Evolutionary conservation across 2,329 filamentous ascomycete genomes (phyloP).

Genomic region (Phialophora macrospora): DNA sequence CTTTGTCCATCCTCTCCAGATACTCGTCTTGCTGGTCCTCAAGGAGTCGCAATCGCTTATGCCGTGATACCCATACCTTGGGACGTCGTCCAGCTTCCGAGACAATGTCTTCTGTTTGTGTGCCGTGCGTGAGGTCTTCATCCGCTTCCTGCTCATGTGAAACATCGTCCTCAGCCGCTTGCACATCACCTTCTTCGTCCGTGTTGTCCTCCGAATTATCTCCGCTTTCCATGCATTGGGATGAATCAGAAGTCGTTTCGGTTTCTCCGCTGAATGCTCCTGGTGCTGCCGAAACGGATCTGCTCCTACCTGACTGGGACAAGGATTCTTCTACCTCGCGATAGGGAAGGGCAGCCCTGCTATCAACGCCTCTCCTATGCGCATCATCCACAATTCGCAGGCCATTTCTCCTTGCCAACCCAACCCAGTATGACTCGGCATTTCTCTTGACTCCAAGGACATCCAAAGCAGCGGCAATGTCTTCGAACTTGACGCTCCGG

Average conservation of each 20-base stretch:
- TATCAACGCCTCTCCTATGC: slow-evolving; percentile 30
- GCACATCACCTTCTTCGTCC: not conserved
- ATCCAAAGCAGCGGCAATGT: slow-evolving; percentile 61
- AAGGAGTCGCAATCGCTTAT: slow-evolving; percentile 18
- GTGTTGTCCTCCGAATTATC: not conserved
- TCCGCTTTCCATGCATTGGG: not conserved
- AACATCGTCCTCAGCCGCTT: not conserved
- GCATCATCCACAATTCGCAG: slow-evolving; percentile 50
- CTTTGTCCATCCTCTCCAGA: slow-evolving; percentile 55
- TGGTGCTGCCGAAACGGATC: slow-evolving; percentile 18
- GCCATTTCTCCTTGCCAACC: slow-evolving; percentile 57
- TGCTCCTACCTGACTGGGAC: slow-evolving; percentile 17
- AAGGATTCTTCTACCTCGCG: slow-evolving; percentile 39
- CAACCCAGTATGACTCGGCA: slow-evolving; percentile 57
- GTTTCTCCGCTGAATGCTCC: slow-evolving; percentile 3
- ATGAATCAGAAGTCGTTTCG: not conserved
- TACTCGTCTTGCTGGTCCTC: slow-evolving; percentile 50
- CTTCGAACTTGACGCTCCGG: slow-evolving; percentile 50
- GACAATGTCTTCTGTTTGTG: not conserved
- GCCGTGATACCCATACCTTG: slow-evolving; percentile 22
- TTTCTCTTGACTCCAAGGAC: slow-evolving; percentile 56
- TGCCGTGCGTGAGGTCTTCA: slow-evolving; percentile 2
- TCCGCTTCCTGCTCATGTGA: slow-evolving; percentile 1
- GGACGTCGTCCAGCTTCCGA: slow-evolving; percentile 14
- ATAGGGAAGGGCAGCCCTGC: slow-evolving; percentile 22